phyloP scores from a whole-genome alignment of 306 rosid species.

The Prosopis cineraria region DNA sequence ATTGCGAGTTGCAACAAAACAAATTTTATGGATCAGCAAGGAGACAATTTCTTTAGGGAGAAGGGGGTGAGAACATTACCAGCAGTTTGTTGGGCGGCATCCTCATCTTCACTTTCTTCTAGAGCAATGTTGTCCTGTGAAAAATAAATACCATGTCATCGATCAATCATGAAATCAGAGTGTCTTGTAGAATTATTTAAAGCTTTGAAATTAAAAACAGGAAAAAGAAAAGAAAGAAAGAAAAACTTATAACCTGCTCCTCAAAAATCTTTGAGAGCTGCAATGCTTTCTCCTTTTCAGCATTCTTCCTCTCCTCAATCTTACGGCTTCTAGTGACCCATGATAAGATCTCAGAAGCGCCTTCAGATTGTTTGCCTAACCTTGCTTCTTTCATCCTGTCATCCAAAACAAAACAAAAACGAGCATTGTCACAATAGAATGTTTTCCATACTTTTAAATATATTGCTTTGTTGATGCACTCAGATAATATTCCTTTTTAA shows the following conservation, averaged over 20 bases:
- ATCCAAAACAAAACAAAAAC: not conserved
- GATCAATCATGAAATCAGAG: constrained; percentile 23
- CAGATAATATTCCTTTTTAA: constrained; percentile 7
- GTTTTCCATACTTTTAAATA: not conserved
- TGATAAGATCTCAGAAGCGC: constrained; percentile 65
- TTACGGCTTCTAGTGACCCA: constrained; percentile 92
- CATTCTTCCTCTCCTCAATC: constrained; percentile 57
- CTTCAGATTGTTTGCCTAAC: constrained; percentile 67
- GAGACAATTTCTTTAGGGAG: constrained; percentile 4
- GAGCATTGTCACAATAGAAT: constrained; percentile 22
- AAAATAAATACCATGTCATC: constrained; percentile 26
- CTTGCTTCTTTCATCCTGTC: constrained; percentile 83
- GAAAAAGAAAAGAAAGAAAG: too few relatives aligned
- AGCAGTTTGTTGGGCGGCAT: constrained; percentile 40
- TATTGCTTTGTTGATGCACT: constrained; percentile 1
- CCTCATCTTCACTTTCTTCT: constrained; percentile 86
- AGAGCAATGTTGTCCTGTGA: constrained; percentile 77
- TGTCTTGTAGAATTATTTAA: constrained; percentile 16
- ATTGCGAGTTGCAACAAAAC: not conserved
- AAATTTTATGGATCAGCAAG: not conserved
- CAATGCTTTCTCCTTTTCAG: constrained; percentile 69
- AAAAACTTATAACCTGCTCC: constrained; percentile 97
- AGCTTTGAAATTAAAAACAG: not conserved
- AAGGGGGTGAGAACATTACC: constrained; percentile 39
- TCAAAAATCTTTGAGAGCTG: constrained; percentile 85